Conservation (phyloP, 164 flowering plant genomes). For the Euptelea pleiosperma region DNA sequence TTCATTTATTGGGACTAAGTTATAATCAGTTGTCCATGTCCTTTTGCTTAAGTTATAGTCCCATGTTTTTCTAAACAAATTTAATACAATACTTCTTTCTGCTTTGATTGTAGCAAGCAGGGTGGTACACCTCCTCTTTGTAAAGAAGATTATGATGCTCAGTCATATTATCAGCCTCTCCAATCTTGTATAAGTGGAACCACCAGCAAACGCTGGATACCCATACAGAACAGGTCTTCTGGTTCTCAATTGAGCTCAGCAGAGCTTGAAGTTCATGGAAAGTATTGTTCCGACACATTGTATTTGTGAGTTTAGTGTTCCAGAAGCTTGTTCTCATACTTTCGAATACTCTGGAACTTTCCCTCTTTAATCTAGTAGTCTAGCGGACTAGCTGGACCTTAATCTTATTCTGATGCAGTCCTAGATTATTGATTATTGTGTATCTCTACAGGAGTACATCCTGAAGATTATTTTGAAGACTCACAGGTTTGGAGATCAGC, state of each 20-base stretch:
- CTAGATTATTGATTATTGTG: constrained; percentile 15
- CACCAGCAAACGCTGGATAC: constrained; percentile 75
- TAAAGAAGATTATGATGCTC: constrained; percentile 48
- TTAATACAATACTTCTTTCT: constrained; percentile 7
- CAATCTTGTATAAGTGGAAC: constrained; percentile 76
- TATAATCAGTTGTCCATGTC: neutral
- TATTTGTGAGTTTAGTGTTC: constrained; percentile 6
- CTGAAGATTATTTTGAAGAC: constrained; percentile 75
- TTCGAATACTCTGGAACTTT: constrained; percentile 2
- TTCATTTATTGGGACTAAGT: neutral
- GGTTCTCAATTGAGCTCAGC: constrained; percentile 44
- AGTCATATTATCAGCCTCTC: constrained; percentile 74
- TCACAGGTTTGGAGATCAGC: constrained; percentile 60
- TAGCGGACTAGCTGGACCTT: constrained; percentile 1
- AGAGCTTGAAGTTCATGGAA: constrained; percentile 80
- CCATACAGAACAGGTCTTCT: constrained; percentile 75
- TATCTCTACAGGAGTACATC: constrained; percentile 58
- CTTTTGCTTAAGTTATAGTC: neutral
- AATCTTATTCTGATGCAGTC: neutral
- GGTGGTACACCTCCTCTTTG: constrained; percentile 59
- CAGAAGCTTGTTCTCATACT: neutral
- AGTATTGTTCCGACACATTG: constrained; percentile 40
- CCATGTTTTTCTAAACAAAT: neutral
- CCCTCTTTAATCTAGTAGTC: neutral
- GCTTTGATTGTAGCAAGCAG: constrained; percentile 43